Percentiles rank a stretch among this genome's conserved stretches.
Conservation (phyloP, 805 yeast genomes). For the Priceomyces haplophilus region DNA sequence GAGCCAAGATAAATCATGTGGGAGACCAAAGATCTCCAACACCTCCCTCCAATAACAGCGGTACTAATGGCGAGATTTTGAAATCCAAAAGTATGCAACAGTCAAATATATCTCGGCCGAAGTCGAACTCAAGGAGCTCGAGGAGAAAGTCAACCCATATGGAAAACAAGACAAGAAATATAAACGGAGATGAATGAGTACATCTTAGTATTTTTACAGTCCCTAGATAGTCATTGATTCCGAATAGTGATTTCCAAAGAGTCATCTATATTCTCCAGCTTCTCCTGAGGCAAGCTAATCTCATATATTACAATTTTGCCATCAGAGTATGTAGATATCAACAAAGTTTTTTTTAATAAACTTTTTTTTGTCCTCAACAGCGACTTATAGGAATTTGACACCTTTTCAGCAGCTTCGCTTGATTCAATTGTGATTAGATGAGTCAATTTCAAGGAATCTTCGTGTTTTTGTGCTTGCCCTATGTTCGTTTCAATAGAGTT, state of each 20-base stretch:
- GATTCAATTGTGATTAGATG: constrained; percentile 3
- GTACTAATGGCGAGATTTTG: not conserved
- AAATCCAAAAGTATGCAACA: not conserved
- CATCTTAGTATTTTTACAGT: not conserved
- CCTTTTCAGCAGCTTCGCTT: not conserved
- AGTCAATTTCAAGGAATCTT: constrained; percentile 7
- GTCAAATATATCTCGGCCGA: not conserved
- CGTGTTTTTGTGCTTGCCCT: constrained; percentile 5
- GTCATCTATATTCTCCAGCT: not conserved
- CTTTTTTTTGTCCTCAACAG: constrained; percentile 12
- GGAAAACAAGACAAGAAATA: constrained; percentile 11
- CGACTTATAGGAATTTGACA: constrained; percentile 10
- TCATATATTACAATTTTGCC: constrained; percentile 37
- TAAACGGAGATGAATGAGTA: not conserved
- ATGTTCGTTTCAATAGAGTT: constrained; percentile 6
- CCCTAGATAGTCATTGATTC: not conserved
- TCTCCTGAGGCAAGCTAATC: not conserved
- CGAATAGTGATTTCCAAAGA: not conserved
- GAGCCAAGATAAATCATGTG: not conserved
- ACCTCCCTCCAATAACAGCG: constrained; percentile 18
- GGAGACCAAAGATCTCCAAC: constrained; percentile 22
- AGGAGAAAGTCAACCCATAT: constrained; percentile 35
- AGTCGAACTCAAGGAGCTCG: constrained; percentile 5
- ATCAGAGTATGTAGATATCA: constrained; percentile 54
- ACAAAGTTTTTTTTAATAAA: constrained; percentile 17